phyloP scores from a whole-genome alignment of 805 yeast genomes.

The Wickerhamomyces chambardii region DNA sequence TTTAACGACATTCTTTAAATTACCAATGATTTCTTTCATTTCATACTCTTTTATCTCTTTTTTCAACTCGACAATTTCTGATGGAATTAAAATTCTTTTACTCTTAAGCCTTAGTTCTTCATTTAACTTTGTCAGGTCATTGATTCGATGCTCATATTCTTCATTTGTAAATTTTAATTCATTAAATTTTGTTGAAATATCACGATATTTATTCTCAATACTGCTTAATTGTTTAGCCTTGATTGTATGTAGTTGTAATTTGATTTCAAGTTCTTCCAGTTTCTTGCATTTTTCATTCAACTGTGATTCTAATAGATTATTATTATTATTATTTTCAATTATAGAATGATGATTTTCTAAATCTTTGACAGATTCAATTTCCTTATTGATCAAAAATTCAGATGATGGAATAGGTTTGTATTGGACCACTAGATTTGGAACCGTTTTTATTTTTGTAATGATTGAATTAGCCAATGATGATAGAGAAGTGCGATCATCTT shows the following conservation, averaged over 20 bases:
- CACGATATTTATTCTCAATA: background rate
- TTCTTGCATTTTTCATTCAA: background rate
- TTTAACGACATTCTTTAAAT: slow-evolving; percentile 26
- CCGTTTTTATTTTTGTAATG: too few relatives aligned
- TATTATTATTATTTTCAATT: too few relatives aligned
- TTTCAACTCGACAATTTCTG: slow-evolving; percentile 1
- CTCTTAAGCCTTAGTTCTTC: background rate
- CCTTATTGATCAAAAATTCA: too few relatives aligned
- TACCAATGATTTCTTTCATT: slow-evolving; percentile 26
- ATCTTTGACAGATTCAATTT: background rate
- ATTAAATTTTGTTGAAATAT: background rate
- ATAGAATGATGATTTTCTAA: too few relatives aligned
- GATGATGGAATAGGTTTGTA: too few relatives aligned
- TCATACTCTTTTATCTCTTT: slow-evolving; percentile 12
- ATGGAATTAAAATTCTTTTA: background rate
- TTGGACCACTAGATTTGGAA: too few relatives aligned
- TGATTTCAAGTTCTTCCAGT: background rate
- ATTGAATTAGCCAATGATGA: too few relatives aligned
- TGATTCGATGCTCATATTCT: background rate
- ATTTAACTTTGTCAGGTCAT: slow-evolving; percentile 3
- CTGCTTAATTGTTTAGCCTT: background rate
- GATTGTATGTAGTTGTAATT: background rate
- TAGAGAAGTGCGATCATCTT: too few relatives aligned
- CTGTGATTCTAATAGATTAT: too few relatives aligned
- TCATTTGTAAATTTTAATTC: background rate